Conservation (phyloP, 805 yeast genomes). For the Lachancea kluyveri region DNA sequence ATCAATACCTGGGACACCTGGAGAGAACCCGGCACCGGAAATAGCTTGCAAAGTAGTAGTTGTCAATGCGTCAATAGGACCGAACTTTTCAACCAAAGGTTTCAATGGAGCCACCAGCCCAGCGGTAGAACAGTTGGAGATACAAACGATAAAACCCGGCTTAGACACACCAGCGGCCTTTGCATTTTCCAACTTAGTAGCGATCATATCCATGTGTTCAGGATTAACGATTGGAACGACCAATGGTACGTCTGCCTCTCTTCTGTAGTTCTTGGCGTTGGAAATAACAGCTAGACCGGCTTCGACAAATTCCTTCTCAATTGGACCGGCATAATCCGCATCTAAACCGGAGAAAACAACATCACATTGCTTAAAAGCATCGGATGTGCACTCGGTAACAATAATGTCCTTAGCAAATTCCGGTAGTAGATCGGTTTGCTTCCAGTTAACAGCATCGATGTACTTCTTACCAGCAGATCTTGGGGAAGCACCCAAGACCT, state of each 20-base stretch:
- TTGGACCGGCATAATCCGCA: constrained; percentile 86
- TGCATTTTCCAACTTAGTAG: constrained; percentile 49
- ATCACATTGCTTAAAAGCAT: constrained; percentile 80
- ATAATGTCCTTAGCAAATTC: constrained; percentile 50
- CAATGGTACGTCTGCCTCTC: constrained; percentile 80
- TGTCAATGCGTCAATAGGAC: constrained; percentile 82
- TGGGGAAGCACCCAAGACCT: constrained; percentile 84
- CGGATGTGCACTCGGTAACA: constrained; percentile 75
- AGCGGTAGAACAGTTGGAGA: constrained; percentile 97
- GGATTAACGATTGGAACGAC: constrained; percentile 94
- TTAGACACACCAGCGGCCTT: constrained; percentile 46
- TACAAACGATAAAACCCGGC: constrained; percentile 87
- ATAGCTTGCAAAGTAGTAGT: constrained; percentile 95
- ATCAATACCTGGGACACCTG: constrained; percentile 95
- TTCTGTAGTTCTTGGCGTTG: constrained; percentile 94
- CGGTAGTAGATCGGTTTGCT: constrained; percentile 83
- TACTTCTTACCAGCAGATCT: constrained; percentile 91
- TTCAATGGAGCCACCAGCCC: constrained; percentile 95
- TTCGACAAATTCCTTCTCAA: constrained; percentile 78
- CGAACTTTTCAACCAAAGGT: constrained; percentile 85
- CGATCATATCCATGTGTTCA: constrained; percentile 75
- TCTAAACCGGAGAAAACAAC: constrained; percentile 93
- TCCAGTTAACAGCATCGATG: constrained; percentile 86
- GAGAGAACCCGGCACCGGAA: constrained; percentile 97
- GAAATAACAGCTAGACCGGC: constrained; percentile 82